Evolutionary conservation across 2,329 filamentous ascomycete species (phyloP).

Genomic region (Hypoxylon sp.): DNA sequence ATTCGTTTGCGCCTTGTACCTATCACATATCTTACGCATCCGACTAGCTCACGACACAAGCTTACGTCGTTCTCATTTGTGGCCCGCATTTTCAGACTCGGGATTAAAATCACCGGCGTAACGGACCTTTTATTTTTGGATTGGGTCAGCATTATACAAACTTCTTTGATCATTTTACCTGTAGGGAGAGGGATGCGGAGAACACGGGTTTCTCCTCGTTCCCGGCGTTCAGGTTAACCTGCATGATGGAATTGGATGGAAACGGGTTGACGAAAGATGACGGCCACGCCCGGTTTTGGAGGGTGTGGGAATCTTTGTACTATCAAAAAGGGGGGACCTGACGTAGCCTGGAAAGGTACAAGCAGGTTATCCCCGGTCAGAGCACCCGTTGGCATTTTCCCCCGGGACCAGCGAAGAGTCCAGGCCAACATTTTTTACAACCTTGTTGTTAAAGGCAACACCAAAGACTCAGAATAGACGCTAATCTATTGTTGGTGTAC

Average conservation of each 20-base stretch:
- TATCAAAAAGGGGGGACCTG: conserved; percentile 19
- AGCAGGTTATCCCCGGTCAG: conserved; percentile 3
- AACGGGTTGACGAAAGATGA: conserved; percentile 34
- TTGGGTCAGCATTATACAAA: conserved; percentile 40
- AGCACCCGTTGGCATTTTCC: conserved; percentile 7
- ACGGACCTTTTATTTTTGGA: conserved; percentile 25
- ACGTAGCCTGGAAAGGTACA: conserved; percentile 15
- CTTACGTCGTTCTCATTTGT: conserved; percentile 34
- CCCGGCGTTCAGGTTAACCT: conserved; percentile 42
- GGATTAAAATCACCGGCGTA: conserved; percentile 39
- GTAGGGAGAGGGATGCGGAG: conserved; percentile 29
- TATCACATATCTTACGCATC: conserved; percentile 23
- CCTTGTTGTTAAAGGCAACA: conserved; percentile 23
- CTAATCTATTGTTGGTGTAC: conserved; percentile 22
- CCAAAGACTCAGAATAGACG: conserved; percentile 24
- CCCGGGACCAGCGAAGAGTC: conserved; percentile 5
- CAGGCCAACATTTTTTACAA: conserved; percentile 12
- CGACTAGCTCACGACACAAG: conserved; percentile 5
- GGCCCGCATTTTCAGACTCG: conserved; percentile 13
- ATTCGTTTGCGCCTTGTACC: conserved; percentile 22
- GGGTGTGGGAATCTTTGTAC: conserved; percentile 24
- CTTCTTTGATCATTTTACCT: conserved; percentile 18
- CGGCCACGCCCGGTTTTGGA: conserved; percentile 16
- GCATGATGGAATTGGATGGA: conserved; percentile 40
- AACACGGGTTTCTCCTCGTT: conserved; percentile 34